phyloP scores from a whole-genome alignment of 1,284 basidiomycete genomes.

The Porodaedalea pini region DNA sequence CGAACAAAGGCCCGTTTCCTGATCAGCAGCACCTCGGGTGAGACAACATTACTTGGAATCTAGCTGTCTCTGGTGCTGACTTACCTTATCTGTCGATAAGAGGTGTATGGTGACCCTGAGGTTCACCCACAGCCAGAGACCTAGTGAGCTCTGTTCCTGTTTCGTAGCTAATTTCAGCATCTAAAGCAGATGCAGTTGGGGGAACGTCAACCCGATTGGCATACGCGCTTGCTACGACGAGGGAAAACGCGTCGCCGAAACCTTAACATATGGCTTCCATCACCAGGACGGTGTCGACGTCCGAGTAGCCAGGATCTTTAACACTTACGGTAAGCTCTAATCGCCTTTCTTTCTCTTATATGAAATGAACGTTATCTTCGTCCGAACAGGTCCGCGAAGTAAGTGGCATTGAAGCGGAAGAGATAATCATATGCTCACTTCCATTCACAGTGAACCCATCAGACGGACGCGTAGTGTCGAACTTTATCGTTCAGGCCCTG shows the following conservation, averaged over 20 bases:
- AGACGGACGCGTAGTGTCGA: conserved; percentile 96
- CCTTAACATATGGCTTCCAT: conserved; percentile 91
- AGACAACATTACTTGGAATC: conserved; percentile 21
- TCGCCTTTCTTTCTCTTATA: not conserved
- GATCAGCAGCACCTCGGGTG: conserved; percentile 89
- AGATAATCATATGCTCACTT: not conserved
- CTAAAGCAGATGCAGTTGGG: conserved; percentile 64
- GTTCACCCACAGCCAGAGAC: conserved; percentile 95
- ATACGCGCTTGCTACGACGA: conserved; percentile 98
- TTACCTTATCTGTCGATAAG: conserved; percentile 37
- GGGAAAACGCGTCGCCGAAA: conserved; percentile 94
- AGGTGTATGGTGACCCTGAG: conserved; percentile 96
- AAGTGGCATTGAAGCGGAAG: conserved; percentile 17
- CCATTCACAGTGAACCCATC: conserved; percentile 80
- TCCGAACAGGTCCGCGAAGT: conserved; percentile 27
- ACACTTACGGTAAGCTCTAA: conserved; percentile 63
- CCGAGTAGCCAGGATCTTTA: conserved; percentile 94
- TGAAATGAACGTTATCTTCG: not conserved
- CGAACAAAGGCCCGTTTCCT: conserved; percentile 96
- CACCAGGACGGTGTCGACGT: conserved; percentile 94
- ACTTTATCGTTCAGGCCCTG: conserved; percentile 96
- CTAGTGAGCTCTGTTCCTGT: conserved; percentile 55
- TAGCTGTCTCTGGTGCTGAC: not conserved
- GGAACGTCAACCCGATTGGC: conserved; percentile 96
- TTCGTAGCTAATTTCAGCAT: not conserved